Conservation (phyloP, 208 protist genomes). For the Acanthamoeba royreba region DNA sequence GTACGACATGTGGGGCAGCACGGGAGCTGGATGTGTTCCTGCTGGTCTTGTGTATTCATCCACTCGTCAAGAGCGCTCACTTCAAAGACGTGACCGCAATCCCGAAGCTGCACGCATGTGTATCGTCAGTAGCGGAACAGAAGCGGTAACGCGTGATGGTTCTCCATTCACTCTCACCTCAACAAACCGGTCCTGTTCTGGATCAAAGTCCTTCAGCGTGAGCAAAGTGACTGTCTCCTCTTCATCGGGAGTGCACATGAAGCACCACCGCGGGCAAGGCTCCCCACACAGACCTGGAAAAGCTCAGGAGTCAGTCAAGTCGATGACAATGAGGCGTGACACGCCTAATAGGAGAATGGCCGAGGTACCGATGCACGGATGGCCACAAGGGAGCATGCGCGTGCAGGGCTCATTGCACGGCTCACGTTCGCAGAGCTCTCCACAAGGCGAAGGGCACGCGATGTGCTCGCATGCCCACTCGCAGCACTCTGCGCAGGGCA, state of each 20-base stretch:
- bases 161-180: neutral
- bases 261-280: conserved; percentile 61
- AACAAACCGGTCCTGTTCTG: neutral
- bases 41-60: conserved; percentile 17
- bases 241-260: conserved; percentile 20
- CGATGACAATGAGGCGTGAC: neutral
- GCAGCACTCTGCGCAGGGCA: conserved; percentile 46
- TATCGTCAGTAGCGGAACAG: neutral
- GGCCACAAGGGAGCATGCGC: conserved; percentile 45
- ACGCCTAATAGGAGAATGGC: neutral
- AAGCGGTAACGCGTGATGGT: neutral
- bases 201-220: neutral
- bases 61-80: conserved; percentile 40
- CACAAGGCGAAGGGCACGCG: conserved; percentile 29
- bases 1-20: conserved; percentile 46
- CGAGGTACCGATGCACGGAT: neutral
- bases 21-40: neutral
- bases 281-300: conserved; percentile 74
- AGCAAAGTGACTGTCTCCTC: neutral
- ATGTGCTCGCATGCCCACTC: conserved; percentile 46
- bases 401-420: conserved; percentile 63
- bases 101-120: neutral
- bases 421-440: conserved; percentile 53
- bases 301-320: neutral
- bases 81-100: conserved; percentile 54